phyloP scores from a whole-genome alignment of 108 stramenopile species.

The Chaetoceros muelleri region DNA sequence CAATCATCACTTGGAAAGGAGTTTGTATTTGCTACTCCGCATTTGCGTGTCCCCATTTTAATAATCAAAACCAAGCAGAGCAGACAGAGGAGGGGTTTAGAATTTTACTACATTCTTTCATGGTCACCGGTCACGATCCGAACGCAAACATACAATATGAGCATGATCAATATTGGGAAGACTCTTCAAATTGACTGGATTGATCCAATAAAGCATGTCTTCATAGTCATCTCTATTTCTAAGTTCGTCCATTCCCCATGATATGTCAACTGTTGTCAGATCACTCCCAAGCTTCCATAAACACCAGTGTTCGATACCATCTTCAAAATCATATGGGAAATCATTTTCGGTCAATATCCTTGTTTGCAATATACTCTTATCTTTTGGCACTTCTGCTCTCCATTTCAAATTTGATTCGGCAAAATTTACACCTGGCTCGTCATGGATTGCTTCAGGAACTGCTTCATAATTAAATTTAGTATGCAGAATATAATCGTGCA shows the following conservation, averaged over 20 bases:
- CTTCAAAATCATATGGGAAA: conserved; percentile 58
- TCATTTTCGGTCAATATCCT: conserved; percentile 39
- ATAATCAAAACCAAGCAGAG: too few relatives aligned
- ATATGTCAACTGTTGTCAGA: conserved; percentile 21
- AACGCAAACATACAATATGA: neutral
- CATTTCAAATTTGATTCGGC: neutral
- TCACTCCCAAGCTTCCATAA: conserved; percentile 61
- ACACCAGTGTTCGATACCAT: conserved; percentile 52
- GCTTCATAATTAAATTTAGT: conserved; percentile 47
- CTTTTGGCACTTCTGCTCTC: neutral
- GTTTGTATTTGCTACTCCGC: too few relatives aligned
- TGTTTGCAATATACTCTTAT: neutral
- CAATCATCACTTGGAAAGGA: too few relatives aligned
- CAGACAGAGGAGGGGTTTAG: too few relatives aligned
- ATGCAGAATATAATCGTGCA: conserved; percentile 51
- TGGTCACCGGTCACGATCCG: too few relatives aligned
- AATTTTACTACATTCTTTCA: too few relatives aligned
- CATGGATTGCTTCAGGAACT: too few relatives aligned
- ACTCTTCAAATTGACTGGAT: neutral
- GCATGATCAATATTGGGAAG: neutral
- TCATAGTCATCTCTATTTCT: neutral
- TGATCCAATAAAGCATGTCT: neutral
- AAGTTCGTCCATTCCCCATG: conserved; percentile 15
- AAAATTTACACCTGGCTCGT: too few relatives aligned
- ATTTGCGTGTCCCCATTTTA: too few relatives aligned